Conservation (phyloP, 2,329 filamentous ascomycete genomes). For the Aspergillus vadensis region DNA sequence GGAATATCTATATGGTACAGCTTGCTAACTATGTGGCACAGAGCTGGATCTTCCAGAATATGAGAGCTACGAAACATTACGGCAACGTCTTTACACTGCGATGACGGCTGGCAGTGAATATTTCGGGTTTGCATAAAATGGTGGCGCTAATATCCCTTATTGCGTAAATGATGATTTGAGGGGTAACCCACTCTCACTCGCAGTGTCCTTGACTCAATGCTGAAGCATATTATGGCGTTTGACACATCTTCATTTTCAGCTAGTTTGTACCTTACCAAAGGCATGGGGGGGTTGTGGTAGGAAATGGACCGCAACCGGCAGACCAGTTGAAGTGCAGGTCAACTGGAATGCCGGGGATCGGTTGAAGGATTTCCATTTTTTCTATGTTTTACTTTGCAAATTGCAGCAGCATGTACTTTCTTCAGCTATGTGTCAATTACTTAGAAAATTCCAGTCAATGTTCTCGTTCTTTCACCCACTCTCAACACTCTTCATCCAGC, state of each 20-base stretch:
- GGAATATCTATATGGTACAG: background rate
- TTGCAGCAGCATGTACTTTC: slow-evolving; percentile 2
- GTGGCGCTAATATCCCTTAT: slow-evolving; percentile 13
- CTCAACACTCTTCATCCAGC: background rate
- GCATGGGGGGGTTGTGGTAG: background rate
- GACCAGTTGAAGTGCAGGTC: slow-evolving; percentile 47
- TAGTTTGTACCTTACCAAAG: slow-evolving; percentile 22
- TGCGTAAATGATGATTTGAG: slow-evolving; percentile 11
- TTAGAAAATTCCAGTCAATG: background rate
- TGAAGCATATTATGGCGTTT: slow-evolving; percentile 42
- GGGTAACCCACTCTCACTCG: slow-evolving; percentile 14
- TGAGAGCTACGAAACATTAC: slow-evolving; percentile 88
- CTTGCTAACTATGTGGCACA: slow-evolving; percentile 49
- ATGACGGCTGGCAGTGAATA: slow-evolving; percentile 98
- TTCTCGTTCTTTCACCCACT: no score
- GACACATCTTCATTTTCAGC: slow-evolving; percentile 18
- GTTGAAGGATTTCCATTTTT: background rate
- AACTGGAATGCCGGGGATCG: slow-evolving; percentile 20
- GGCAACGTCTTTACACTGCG: slow-evolving; percentile 86
- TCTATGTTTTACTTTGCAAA: background rate
- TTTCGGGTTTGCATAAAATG: slow-evolving; percentile 86
- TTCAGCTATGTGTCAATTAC: slow-evolving; percentile 2
- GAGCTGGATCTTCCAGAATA: slow-evolving; percentile 98
- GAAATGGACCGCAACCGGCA: slow-evolving; percentile 6
- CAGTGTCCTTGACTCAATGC: slow-evolving; percentile 24